phyloP scores from a whole-genome alignment of 768 basidiomycete species.

The Pulveroboletus sp. region DNA sequence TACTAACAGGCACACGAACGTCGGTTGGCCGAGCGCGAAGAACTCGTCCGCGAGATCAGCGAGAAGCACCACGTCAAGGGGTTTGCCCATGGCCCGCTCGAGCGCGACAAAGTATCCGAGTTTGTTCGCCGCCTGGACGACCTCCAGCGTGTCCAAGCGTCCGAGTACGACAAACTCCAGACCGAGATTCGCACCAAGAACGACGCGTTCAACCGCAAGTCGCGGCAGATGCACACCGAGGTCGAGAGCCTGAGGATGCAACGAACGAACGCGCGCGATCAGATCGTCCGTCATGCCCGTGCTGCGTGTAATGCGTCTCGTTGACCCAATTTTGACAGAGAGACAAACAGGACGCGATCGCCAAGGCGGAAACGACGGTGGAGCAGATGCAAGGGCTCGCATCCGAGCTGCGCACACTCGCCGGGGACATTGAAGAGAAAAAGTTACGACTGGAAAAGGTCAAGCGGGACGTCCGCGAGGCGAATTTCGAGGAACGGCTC shows the following conservation, averaged over 20 bases:
- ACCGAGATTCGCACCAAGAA: constrained; percentile 54
- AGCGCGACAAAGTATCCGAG: constrained; percentile 65
- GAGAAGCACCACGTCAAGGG: constrained; percentile 69
- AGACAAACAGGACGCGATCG: constrained; percentile 51
- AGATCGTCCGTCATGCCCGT: constrained; percentile 44
- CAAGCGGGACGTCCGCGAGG: constrained; percentile 51
- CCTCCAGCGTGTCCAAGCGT: constrained; percentile 56
- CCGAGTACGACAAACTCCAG: constrained; percentile 65
- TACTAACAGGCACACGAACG: constrained; percentile 62
- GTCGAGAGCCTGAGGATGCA: constrained; percentile 53
- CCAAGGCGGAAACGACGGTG: constrained; percentile 48
- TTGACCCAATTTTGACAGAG: constrained; percentile 29
- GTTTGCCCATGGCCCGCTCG: constrained; percentile 65
- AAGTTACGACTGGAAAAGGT: constrained; percentile 54
- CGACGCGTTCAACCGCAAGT: constrained; percentile 62
- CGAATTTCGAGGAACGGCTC: constrained; percentile 64
- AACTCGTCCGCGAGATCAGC: constrained; percentile 65
- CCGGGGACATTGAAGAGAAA: constrained; percentile 70
- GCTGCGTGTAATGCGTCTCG: background rate
- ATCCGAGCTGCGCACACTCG: constrained; percentile 48
- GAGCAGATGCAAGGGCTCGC: constrained; percentile 55
- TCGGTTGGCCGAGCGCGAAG: constrained; percentile 67
- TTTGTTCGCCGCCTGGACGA: constrained; percentile 67
- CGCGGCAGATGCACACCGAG: constrained; percentile 53
- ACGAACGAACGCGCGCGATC: constrained; percentile 47